These are phyloP conservation scores for Chlamydomonas sp. DNA, from an alignment of 139 green algal species.

Conservation along the genomic window DNA sequence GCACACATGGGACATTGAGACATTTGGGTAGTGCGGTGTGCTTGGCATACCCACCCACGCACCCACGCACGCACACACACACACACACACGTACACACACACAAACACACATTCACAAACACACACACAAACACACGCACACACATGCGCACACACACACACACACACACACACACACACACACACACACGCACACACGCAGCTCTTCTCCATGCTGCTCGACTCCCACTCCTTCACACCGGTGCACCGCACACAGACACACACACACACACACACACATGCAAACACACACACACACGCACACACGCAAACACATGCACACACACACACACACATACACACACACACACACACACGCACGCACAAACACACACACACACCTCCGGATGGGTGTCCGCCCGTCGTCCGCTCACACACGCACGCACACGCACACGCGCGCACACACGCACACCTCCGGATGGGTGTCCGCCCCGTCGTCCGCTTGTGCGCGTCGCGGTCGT, in stretches of 20 bases:
- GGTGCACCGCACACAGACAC: too few relatives aligned
- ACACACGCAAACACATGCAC: neutral
- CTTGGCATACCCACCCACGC: too few relatives aligned
- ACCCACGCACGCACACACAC: neutral
- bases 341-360: neutral
- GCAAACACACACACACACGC: too few relatives aligned
- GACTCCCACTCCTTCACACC: too few relatives aligned
- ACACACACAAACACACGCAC: too few relatives aligned
- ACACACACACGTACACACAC: neutral
- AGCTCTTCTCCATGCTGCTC: too few relatives aligned
- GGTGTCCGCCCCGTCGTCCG: conserved; percentile 9
- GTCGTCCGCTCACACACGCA: neutral
- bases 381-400: neutral
- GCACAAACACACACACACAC: neutral
- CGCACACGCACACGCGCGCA: neutral
- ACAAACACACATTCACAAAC: too few relatives aligned
- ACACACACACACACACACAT: too few relatives aligned
- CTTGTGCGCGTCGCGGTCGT: conserved; percentile 10
- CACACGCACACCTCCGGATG: conserved; percentile 6
- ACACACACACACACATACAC: neutral
- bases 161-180: neutral
- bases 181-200: too few relatives aligned
- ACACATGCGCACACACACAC: neutral
- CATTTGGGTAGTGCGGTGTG: too few relatives aligned
- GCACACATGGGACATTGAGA: too few relatives aligned